Evolutionary conservation across 192 early-diverging fungal genomes (phyloP).

Genomic region (Coemansia javaensis): DNA sequence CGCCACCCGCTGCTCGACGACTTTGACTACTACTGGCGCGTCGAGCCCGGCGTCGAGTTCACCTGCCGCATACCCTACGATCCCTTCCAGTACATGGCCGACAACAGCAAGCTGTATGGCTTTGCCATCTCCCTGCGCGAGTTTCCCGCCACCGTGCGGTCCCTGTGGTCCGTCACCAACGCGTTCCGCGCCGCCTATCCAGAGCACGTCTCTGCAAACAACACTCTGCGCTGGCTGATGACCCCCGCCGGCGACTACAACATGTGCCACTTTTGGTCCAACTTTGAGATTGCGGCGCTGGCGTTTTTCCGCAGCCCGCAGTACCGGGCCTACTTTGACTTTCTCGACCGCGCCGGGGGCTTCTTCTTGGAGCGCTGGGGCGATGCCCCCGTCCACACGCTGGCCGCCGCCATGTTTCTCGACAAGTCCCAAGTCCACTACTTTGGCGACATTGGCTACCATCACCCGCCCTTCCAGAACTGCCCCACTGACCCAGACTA

Average conservation of each 20-base stretch:
- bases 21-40: slow-evolving; percentile 81
- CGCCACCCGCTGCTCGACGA: slow-evolving; percentile 60
- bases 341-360: slow-evolving; percentile 54
- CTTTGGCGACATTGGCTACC: slow-evolving; percentile 66
- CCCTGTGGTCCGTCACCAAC: slow-evolving; percentile 53
- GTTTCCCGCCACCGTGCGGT: slow-evolving; percentile 50
- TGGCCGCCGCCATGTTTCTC: slow-evolving; percentile 57
- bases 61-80: slow-evolving; percentile 71
- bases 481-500: slow-evolving; percentile 52
- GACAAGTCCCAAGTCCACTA: slow-evolving; percentile 56
- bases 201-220: slow-evolving; percentile 20
- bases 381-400: slow-evolving; percentile 58
- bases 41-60: slow-evolving; percentile 75
- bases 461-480: slow-evolving; percentile 45
- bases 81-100: slow-evolving; percentile 69
- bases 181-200: slow-evolving; percentile 45
- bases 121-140: slow-evolving; percentile 59
- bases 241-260: slow-evolving; percentile 56
- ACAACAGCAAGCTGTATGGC: slow-evolving; percentile 69
- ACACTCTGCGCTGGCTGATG: slow-evolving; percentile 50
- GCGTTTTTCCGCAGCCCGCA: slow-evolving; percentile 57
- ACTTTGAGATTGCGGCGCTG: slow-evolving; percentile 70
- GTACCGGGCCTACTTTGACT: slow-evolving; percentile 55
- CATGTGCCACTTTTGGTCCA: slow-evolving; percentile 78
- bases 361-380: slow-evolving; percentile 58